These are phyloP conservation scores for Penicillium atrosanguineum DNA, from an alignment of 495 filamentous ascomycete genomes.

Conservation along the genomic window DNA sequence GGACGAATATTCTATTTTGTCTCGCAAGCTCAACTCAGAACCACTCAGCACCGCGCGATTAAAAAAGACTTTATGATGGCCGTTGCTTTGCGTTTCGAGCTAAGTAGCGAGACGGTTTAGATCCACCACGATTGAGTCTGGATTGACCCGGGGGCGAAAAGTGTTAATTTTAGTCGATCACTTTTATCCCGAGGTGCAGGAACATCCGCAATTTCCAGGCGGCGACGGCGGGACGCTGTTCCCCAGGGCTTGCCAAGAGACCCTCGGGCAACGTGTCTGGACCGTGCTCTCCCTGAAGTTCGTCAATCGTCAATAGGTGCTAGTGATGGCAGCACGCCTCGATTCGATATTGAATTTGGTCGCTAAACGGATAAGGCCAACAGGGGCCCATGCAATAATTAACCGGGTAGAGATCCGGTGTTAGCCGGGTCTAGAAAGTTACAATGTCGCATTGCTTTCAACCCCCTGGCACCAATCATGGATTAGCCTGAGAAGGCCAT, in stretches of 20 bases:
- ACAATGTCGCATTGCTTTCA: slow-evolving; percentile 29
- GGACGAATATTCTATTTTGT: slow-evolving; percentile 11
- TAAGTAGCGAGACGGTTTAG: slow-evolving; percentile 1
- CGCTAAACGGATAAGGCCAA: slow-evolving; percentile 20
- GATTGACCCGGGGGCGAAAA: background rate
- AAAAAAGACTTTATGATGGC: slow-evolving; percentile 3
- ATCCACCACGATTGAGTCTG: background rate
- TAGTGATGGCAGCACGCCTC: background rate
- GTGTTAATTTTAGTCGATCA: background rate
- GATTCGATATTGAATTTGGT: slow-evolving; percentile 8
- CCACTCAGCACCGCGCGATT: slow-evolving; percentile 16
- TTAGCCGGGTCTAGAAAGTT: slow-evolving; percentile 32
- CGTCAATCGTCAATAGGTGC: slow-evolving; percentile 5
- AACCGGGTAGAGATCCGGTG: slow-evolving; percentile 23
- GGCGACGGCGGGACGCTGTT: background rate
- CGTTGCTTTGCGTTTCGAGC: slow-evolving; percentile 8
- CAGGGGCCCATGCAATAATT: slow-evolving; percentile 15
- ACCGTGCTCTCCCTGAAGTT: slow-evolving; percentile 3
- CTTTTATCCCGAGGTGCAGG: background rate
- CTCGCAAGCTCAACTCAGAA: slow-evolving; percentile 2
- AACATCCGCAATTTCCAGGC: background rate
- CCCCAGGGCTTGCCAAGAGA: background rate
- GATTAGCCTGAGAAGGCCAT: slow-evolving; percentile 5
- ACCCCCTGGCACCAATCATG: slow-evolving; percentile 7
- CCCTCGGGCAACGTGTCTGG: background rate